phyloP scores from a whole-genome alignment of 495 filamentous ascomycete genomes.

The Aspergillus carlsbadensis region DNA sequence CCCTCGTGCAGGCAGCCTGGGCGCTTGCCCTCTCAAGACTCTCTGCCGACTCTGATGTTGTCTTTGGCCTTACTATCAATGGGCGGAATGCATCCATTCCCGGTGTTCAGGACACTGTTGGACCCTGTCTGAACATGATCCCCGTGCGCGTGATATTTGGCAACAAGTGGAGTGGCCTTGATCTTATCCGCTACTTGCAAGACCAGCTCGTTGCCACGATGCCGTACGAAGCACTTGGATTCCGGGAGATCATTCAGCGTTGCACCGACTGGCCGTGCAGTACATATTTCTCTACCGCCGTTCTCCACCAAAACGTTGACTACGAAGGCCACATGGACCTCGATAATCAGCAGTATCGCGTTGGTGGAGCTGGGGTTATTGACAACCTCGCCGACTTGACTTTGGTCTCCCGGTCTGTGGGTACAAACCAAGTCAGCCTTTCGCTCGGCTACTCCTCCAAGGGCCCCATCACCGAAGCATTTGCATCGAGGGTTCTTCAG shows the following conservation, averaged over 20 bases:
- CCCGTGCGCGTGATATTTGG: conserved; percentile 41
- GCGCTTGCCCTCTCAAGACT: conserved; percentile 50
- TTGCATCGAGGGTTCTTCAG: conserved; percentile 1
- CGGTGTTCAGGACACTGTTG: conserved; percentile 42
- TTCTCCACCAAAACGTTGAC: conserved; percentile 28
- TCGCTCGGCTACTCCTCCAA: conserved; percentile 1
- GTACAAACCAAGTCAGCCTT: neutral
- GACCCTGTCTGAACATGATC: conserved; percentile 46
- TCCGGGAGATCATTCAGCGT: conserved; percentile 41
- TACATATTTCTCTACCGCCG: conserved; percentile 20
- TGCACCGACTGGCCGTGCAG: conserved; percentile 45
- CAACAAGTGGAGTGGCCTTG: conserved; percentile 25
- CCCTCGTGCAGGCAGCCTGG: conserved; percentile 58
- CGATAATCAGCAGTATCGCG: neutral
- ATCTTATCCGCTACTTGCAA: conserved; percentile 42
- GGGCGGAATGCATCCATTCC: conserved; percentile 55
- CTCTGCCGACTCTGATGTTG: conserved; percentile 48
- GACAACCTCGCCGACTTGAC: conserved; percentile 5
- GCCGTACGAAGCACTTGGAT: conserved; percentile 42
- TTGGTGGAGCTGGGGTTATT: neutral
- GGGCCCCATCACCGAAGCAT: neutral
- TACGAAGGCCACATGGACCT: conserved; percentile 4
- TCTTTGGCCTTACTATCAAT: conserved; percentile 53
- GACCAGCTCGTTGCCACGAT: conserved; percentile 42
- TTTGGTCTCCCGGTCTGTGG: neutral